These are phyloP conservation scores for Aspergillus brunneoviolaceus DNA, from an alignment of 2,329 filamentous ascomycete genomes.

Conservation along the genomic window DNA sequence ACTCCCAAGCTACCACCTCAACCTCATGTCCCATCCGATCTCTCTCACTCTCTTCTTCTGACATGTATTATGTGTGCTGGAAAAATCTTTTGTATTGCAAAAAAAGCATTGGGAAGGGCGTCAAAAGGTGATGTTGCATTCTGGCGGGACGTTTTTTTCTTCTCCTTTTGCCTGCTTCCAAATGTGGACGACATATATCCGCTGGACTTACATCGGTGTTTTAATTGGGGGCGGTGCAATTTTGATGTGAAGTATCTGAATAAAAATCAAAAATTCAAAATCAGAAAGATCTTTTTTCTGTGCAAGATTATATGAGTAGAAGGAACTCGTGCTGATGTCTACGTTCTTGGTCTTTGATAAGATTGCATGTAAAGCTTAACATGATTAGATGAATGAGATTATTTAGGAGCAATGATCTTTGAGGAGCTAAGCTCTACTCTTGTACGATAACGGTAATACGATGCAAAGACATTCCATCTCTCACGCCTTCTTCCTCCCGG, in stretches of 20 bases:
- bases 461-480: too few relatives aligned
- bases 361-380: too few relatives aligned
- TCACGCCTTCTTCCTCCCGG: constrained; percentile 25
- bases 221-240: neutral
- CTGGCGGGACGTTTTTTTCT: neutral
- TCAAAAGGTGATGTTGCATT: constrained; percentile 7
- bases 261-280: too few relatives aligned
- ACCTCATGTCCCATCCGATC: constrained; percentile 9
- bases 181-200: too few relatives aligned
- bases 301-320: neutral
- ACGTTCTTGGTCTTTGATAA: too few relatives aligned
- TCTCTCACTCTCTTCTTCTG: constrained; percentile 3
- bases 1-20: constrained; percentile 10
- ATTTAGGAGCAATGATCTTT: neutral
- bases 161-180: too few relatives aligned
- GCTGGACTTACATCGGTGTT: neutral
- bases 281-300: neutral
- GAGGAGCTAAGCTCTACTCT: neutral
- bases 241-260: neutral
- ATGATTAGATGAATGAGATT: too few relatives aligned
- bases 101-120: constrained; percentile 36
- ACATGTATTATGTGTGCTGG: constrained; percentile 24
- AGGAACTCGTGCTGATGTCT: too few relatives aligned
- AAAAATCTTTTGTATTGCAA: constrained; percentile 11
- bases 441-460: neutral